phyloP scores from a whole-genome alignment of 2,329 filamentous ascomycete genomes.

The Bipolaris oryzae region DNA sequence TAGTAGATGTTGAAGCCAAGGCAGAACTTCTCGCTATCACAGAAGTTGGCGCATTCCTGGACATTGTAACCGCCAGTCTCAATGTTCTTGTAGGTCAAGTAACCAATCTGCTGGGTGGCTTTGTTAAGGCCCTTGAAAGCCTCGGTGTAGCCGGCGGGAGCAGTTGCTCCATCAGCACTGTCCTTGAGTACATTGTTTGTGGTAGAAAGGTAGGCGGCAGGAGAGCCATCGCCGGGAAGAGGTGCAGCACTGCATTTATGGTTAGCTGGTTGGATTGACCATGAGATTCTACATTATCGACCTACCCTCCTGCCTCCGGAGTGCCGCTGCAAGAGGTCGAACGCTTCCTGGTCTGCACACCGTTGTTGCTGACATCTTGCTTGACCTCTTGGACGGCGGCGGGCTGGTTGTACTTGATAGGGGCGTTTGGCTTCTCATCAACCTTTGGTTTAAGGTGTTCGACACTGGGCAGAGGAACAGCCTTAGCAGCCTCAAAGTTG shows the following conservation, averaged over 20 bases:
- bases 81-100: constrained; percentile 37
- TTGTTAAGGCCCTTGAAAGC: constrained; percentile 25
- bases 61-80: constrained; percentile 22
- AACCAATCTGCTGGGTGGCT: constrained; percentile 33
- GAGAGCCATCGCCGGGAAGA: not conserved
- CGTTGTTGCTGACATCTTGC: constrained; percentile 14
- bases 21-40: constrained; percentile 33
- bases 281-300: not conserved
- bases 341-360: constrained; percentile 18
- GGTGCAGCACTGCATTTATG: not conserved
- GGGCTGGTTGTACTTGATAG: constrained; percentile 2
- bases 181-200: constrained; percentile 13
- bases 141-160: constrained; percentile 25
- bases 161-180: constrained; percentile 12
- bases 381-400: constrained; percentile 18
- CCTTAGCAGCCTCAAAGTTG: constrained; percentile 46
- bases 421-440: constrained; percentile 9
- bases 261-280: not conserved
- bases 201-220: constrained; percentile 16
- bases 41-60: constrained; percentile 25
- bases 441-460: constrained; percentile 32
- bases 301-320: constrained; percentile 22
- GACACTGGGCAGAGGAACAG: constrained; percentile 36
- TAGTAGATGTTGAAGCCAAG: constrained; percentile 40
- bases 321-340: constrained; percentile 13